Conservation (phyloP, 2,329 filamentous ascomycete genomes). For the Clarireedia monteithiana region DNA sequence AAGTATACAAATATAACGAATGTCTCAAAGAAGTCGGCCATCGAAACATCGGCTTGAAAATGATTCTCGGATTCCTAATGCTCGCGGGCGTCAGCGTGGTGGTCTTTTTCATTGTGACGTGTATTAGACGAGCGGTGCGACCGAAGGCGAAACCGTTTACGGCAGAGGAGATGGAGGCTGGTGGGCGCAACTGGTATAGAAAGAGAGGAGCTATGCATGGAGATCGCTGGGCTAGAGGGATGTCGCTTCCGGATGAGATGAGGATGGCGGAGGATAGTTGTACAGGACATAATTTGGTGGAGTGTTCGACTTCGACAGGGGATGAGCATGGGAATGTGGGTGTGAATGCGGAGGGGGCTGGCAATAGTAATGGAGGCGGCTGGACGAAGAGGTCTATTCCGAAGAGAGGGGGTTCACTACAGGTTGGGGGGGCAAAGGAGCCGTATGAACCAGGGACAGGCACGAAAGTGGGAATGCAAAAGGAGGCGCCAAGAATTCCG, state of each 20-base stretch:
- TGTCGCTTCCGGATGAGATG: background rate
- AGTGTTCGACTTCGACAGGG: background rate
- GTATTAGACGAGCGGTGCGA: background rate
- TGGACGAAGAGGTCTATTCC: background rate
- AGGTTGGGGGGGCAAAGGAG: too few relatives aligned
- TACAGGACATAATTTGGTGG: background rate
- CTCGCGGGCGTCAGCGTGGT: background rate
- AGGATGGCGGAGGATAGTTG: background rate
- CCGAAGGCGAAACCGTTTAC: background rate
- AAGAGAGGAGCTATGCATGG: background rate
- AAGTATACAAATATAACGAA: background rate
- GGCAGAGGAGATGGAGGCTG: background rate
- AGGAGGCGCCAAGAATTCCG: background rate
- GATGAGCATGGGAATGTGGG: background rate
- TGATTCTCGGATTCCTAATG: constrained; percentile 1
- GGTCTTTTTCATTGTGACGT: constrained; percentile 3
- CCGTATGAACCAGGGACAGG: too few relatives aligned
- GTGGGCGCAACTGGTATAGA: background rate
- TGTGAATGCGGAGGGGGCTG: background rate
- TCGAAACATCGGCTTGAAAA: constrained; percentile 1
- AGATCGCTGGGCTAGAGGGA: background rate
- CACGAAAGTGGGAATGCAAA: background rate
- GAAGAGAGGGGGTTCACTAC: background rate
- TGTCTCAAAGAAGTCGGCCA: background rate
- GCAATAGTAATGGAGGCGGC: background rate